Percentiles rank a stretch among this genome's conserved stretches.
Evolutionary conservation across 768 basidiomycete species (phyloP).

Genomic region (Holtermannia corniformis): DNA sequence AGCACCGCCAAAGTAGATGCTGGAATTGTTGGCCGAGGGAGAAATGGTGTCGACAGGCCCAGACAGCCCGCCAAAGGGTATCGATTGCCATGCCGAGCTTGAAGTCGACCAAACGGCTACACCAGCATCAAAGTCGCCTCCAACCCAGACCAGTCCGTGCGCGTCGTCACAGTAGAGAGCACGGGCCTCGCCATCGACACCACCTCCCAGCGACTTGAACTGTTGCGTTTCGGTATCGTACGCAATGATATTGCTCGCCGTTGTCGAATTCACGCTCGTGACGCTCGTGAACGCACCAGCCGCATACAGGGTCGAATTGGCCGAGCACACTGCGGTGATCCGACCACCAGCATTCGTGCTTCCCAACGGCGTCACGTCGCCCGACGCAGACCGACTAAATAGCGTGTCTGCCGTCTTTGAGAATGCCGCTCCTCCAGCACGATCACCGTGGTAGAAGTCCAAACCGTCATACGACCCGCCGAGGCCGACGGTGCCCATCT

Average conservation of each 20-base stretch:
- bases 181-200: conserved; percentile 65
- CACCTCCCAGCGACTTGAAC: conserved; percentile 56
- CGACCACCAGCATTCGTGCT: conserved; percentile 71
- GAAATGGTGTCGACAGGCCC: conserved; percentile 71
- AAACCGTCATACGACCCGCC: conserved; percentile 83
- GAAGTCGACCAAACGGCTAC: conserved; percentile 39
- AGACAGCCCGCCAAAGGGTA: conserved; percentile 72
- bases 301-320: conserved; percentile 52
- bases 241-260: conserved; percentile 64
- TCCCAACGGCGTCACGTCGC: conserved; percentile 59
- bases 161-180: conserved; percentile 66
- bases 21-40: conserved; percentile 58
- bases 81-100: conserved; percentile 54
- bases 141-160: conserved; percentile 35
- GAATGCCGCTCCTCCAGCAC: conserved; percentile 45
- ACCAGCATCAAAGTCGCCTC: conserved; percentile 35
- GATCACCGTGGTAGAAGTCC: conserved; percentile 57
- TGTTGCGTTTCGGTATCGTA: conserved; percentile 54
- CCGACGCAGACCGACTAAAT: conserved; percentile 56
- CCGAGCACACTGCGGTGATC: conserved; percentile 60
- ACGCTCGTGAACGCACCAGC: conserved; percentile 76
- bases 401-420: conserved; percentile 46
- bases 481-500: conserved; percentile 85
- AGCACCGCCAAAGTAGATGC: conserved; percentile 78
- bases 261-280: conserved; percentile 53